phyloP scores from a whole-genome alignment of 108 stramenopile species.

The Ochromonas danica region DNA sequence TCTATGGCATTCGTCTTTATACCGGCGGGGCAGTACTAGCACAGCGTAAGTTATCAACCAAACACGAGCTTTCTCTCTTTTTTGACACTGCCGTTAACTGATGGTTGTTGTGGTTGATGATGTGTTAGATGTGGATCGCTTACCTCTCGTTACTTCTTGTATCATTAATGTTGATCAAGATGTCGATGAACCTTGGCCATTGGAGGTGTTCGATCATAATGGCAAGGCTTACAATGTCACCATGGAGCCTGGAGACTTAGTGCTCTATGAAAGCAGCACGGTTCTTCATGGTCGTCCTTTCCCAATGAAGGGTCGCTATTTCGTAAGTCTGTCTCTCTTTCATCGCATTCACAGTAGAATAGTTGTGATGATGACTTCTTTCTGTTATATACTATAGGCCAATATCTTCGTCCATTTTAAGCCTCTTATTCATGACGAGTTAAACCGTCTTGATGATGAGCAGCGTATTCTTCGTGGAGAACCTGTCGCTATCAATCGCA shows the following conservation, averaged over 20 bases:
- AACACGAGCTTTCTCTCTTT: neutral
- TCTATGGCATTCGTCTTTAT: slow-evolving; percentile 88
- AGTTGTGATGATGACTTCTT: no score
- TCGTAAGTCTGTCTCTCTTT: slow-evolving; percentile 20
- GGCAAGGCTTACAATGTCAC: slow-evolving; percentile 81
- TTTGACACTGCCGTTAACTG: no score
- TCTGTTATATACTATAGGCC: slow-evolving; percentile 42
- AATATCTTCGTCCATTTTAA: slow-evolving; percentile 89
- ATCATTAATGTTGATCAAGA: slow-evolving; percentile 76
- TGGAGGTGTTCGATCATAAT: slow-evolving; percentile 83
- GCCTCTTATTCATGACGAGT: slow-evolving; percentile 48
- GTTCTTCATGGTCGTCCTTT: slow-evolving; percentile 86
- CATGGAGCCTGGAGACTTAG: slow-evolving; percentile 84
- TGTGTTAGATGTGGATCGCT: slow-evolving; percentile 32
- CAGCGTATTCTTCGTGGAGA: neutral
- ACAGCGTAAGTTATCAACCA: slow-evolving; percentile 49
- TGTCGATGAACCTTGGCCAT: slow-evolving; percentile 77
- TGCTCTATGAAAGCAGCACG: slow-evolving; percentile 80
- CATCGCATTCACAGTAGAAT: no score
- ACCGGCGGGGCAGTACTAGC: slow-evolving; percentile 66
- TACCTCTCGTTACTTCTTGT: slow-evolving; percentile 26
- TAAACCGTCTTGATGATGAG: slow-evolving; percentile 21
- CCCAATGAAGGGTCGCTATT: slow-evolving; percentile 72
- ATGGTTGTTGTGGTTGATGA: no score
- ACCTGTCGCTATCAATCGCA: neutral